Conservation (phyloP, 2,329 filamentous ascomycete species). For the Seiridium unicorne region DNA sequence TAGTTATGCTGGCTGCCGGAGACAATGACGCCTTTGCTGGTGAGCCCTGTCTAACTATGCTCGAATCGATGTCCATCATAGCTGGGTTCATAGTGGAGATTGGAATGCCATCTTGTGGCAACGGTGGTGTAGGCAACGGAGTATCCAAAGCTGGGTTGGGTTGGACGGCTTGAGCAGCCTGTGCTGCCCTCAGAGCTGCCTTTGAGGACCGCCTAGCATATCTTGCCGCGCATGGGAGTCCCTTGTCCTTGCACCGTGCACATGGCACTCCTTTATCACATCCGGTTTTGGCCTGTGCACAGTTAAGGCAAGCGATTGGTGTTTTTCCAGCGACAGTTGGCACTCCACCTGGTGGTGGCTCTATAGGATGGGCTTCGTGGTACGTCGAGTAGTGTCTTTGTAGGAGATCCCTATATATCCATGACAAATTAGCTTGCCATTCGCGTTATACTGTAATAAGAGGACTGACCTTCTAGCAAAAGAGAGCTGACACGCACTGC, state of each 20-base stretch:
- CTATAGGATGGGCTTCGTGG: conserved; percentile 47
- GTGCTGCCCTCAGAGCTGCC: conserved; percentile 35
- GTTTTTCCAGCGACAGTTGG: conserved; percentile 36
- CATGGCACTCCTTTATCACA: conserved; percentile 51
- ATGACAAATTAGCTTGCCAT: background rate
- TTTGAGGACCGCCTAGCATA: conserved; percentile 52
- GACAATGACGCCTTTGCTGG: conserved; percentile 25
- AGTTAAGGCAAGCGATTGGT: conserved; percentile 49
- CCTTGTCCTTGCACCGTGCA: conserved; percentile 47
- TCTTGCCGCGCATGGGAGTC: conserved; percentile 44
- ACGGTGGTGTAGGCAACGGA: conserved; percentile 11
- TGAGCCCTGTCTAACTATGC: conserved; percentile 21
- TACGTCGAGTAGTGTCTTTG: conserved; percentile 51
- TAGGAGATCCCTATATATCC: conserved; percentile 40
- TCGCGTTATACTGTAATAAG: background rate
- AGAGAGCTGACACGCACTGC: conserved; percentile 45
- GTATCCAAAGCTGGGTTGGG: conserved; percentile 32
- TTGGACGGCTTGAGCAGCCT: conserved; percentile 27
- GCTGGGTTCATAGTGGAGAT: conserved; percentile 27
- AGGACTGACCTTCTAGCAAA: conserved; percentile 38
- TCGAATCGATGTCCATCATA: conserved; percentile 35
- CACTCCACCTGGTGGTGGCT: conserved; percentile 40
- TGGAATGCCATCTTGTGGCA: conserved; percentile 16
- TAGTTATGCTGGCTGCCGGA: conserved; percentile 22
- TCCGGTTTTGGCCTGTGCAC: conserved; percentile 48